phyloP scores from a whole-genome alignment of 345 rosid genomes.

The Camelina hispida region DNA sequence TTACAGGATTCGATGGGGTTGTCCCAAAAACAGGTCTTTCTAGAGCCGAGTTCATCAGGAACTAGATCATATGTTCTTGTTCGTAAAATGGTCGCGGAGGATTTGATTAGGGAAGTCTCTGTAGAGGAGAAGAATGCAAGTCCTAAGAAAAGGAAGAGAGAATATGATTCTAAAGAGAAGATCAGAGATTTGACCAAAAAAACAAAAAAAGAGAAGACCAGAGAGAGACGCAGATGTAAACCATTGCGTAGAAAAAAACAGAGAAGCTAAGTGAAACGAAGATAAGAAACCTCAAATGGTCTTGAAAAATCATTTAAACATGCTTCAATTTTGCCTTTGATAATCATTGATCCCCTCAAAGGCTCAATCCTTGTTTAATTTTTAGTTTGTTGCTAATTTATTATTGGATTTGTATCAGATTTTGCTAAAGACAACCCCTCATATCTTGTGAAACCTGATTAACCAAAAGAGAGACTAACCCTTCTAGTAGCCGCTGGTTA shows the following conservation, averaged over 20 bases:
- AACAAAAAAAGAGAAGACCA: neutral
- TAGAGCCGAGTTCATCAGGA: constrained; percentile 13
- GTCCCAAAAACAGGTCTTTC: constrained; percentile 18
- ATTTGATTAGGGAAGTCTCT: neutral
- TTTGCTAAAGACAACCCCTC: neutral
- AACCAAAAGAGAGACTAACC: neutral
- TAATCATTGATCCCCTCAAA: neutral
- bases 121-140: neutral
- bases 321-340: neutral
- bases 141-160: constrained; percentile 22
- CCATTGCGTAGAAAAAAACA: neutral
- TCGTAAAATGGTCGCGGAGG: constrained; percentile 25
- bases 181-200: neutral
- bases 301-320: neutral
- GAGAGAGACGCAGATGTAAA: neutral
- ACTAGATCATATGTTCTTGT: neutral
- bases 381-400: neutral
- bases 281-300: neutral
- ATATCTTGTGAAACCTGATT: neutral
- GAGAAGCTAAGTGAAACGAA: constrained; percentile 3
- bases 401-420: neutral
- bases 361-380: neutral
- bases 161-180: neutral
- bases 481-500: neutral
- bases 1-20: constrained; percentile 13